Conservation (phyloP, 2,329 filamentous ascomycete genomes). For the Sporothrix protearum region DNA sequence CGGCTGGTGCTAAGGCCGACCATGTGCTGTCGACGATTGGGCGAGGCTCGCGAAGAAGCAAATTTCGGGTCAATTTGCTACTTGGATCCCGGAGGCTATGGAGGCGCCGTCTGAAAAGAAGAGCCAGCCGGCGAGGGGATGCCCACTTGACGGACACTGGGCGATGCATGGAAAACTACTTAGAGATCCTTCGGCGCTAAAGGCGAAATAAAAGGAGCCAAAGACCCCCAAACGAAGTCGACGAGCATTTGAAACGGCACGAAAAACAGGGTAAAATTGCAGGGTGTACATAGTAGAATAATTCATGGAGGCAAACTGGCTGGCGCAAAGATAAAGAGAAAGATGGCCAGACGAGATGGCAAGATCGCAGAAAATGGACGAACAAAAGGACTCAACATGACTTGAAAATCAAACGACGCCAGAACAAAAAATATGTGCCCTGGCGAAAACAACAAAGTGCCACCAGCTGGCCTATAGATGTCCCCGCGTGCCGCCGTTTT, state of each 20-base stretch:
- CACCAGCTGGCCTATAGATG: neutral
- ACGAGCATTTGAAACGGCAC: neutral
- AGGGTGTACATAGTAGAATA: neutral
- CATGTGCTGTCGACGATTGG: constrained; percentile 27
- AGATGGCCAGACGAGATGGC: neutral
- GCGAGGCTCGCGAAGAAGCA: constrained; percentile 17
- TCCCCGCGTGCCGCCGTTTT: neutral
- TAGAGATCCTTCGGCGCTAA: constrained; percentile 16
- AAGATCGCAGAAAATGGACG: neutral
- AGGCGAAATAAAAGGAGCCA: constrained; percentile 9
- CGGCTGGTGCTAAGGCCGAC: neutral
- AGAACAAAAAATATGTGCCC: neutral
- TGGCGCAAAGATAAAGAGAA: neutral
- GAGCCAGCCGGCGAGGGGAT: neutral
- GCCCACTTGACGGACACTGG: neutral
- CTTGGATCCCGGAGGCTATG: neutral
- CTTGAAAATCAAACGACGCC: neutral
- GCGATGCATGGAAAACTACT: neutral
- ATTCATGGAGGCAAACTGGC: neutral
- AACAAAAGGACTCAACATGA: neutral
- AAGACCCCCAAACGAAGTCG: neutral
- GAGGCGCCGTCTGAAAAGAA: neutral
- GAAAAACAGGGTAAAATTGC: neutral
- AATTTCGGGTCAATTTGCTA: neutral
- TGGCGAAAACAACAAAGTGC: neutral